Conservation (phyloP, 2,329 filamentous ascomycete genomes). For the Exophiala sp. region DNA sequence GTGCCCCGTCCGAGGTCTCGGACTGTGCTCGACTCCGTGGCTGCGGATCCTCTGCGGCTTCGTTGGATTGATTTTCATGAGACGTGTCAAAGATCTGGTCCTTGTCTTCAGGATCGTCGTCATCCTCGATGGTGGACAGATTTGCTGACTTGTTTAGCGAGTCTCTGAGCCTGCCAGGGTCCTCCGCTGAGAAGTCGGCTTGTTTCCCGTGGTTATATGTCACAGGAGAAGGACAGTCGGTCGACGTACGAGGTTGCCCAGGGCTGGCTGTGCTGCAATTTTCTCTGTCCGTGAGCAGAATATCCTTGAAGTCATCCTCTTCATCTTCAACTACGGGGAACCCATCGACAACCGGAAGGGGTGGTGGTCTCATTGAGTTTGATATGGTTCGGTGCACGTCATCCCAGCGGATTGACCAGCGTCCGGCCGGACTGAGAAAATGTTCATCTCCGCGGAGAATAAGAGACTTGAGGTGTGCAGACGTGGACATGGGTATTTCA, state of each 20-base stretch:
- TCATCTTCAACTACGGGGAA: not conserved
- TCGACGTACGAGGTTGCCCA: not conserved
- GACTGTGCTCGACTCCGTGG: too few species aligned
- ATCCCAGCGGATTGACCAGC: slow-evolving; percentile 15
- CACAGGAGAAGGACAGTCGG: not conserved
- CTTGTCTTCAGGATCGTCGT: not conserved
- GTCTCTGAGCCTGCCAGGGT: not conserved
- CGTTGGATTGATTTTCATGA: not conserved
- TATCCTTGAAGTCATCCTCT: not conserved
- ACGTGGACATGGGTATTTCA: slow-evolving; percentile 13
- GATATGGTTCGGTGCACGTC: slow-evolving; percentile 7
- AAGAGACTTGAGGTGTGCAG: slow-evolving; percentile 9
- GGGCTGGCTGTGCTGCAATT: not conserved
- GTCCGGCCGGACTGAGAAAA: slow-evolving; percentile 10
- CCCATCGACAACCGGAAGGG: slow-evolving; percentile 1
- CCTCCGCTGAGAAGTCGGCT: not conserved
- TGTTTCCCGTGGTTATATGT: not conserved
- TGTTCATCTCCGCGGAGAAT: slow-evolving; percentile 15
- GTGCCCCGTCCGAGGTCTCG: too few species aligned
- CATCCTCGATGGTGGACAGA: not conserved
- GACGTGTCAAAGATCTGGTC: not conserved
- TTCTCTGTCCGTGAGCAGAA: not conserved
- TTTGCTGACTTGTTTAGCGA: not conserved
- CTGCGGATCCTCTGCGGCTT: not conserved
- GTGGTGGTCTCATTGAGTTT: slow-evolving; percentile 16